Base-by-base conservation (phyloP, 148 eudicot genomes). In the Heliamphora exappendiculata region DNA sequence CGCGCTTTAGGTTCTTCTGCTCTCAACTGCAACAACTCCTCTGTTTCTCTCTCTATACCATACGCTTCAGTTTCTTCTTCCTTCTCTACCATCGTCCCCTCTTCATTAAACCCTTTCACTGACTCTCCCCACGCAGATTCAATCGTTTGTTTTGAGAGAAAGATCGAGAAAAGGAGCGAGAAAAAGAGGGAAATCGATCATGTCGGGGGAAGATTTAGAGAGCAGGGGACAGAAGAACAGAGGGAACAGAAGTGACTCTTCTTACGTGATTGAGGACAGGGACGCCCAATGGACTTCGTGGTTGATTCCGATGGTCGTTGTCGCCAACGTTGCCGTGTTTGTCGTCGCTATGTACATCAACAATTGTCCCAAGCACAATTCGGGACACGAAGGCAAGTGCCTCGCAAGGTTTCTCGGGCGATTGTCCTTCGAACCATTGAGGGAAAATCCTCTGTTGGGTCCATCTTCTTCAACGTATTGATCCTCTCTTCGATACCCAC, bases 381-480 rank as follows among this genome's bases (percentile, higher is more conserved):
- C 0, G 4, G 57, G 8, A 1, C 3, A 3, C 1, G 63, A 60
- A 0, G 72, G 76, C 0, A 82, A 69, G 69, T 90, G 94, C 65
- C 82, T 88, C 0, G 87, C 85, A 0, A 82, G 84, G 72, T 90
- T 89, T 69, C 89, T 92, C 8, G 89, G 90, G 13, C 66, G 92
- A 58, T 84, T 92, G n/a, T 92, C 97, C 0, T 92, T 90, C 62
- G 81, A 92, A 73, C 90, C 91, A 19, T 75, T 80, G 53, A 39
- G 41, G 26, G 86, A 84, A 11, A 92, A 92, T 75, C 94, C 92
- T 54, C 82, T 89, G 34, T 81, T 92, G 33, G 97, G 97, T 7
- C 91, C 94, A 69, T 90, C 94, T 53, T 80, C 83, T 28, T 36
- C 74, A 33, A 88, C 87, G 94, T 86, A 69, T 55, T 69, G 1